Percentiles rank a stretch among this genome's conserved stretches.
phyloP scores from a whole-genome alignment of 441 rosid species.

The Erodium trifolium region DNA sequence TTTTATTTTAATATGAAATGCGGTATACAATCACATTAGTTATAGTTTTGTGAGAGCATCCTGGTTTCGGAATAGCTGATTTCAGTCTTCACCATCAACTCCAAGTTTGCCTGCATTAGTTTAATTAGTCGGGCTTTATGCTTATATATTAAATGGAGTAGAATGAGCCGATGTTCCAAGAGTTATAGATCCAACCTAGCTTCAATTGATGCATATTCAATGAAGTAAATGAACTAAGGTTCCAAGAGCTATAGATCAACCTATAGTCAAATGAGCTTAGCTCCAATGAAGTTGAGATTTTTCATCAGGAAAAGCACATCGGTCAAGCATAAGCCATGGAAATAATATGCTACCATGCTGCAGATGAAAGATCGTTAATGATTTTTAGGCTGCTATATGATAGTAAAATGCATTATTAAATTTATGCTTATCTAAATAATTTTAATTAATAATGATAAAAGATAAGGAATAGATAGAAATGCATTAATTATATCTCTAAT shows the following conservation, averaged over 20 bases:
- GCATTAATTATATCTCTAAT: constrained; percentile 20
- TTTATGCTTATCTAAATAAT: constrained; percentile 14
- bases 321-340: constrained; percentile 11
- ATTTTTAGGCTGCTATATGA: constrained; percentile 21
- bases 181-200: background rate
- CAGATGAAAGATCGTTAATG: constrained; percentile 10
- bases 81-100: background rate
- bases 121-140: background rate
- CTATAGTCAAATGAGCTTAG: too few species aligned
- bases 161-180: background rate
- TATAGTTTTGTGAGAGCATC: background rate
- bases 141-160: background rate
- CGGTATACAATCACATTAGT: too few species aligned
- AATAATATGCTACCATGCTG: constrained; percentile 13
- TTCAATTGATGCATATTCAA: background rate
- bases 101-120: background rate
- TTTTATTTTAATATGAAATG: too few species aligned
- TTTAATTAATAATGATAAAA: constrained; percentile 17
- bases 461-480: constrained; percentile 18
- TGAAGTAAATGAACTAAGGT: background rate
- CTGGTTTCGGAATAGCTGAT: background rate
- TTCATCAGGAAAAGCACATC: constrained; percentile 14
- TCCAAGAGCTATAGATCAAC: background rate
- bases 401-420: constrained; percentile 14
- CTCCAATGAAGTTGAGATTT: constrained; percentile 3